Conservation (phyloP, 768 basidiomycete species). For the Boletus speciosus region DNA sequence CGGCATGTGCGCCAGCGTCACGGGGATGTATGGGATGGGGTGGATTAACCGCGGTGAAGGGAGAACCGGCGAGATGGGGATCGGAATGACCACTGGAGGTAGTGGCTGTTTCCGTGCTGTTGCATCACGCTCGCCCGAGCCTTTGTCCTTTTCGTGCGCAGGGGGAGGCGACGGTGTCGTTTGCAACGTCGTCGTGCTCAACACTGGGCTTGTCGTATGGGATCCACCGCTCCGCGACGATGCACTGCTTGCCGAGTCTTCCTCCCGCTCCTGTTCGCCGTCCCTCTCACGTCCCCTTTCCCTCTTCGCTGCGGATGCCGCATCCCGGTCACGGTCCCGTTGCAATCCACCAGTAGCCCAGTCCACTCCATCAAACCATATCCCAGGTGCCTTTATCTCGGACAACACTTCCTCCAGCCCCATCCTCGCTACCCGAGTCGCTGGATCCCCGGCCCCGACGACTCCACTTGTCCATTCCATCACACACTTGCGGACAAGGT, state of each 20-base stretch:
- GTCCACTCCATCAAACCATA: conserved; percentile 74
- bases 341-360: conserved; percentile 40
- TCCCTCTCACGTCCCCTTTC: conserved; percentile 33
- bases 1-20: conserved; percentile 51
- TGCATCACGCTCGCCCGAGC: conserved; percentile 22
- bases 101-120: conserved; percentile 17
- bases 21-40: conserved; percentile 68
- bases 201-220: conserved; percentile 65
- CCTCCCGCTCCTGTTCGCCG: conserved; percentile 34
- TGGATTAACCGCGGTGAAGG: conserved; percentile 57
- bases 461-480: conserved; percentile 55
- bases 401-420: conserved; percentile 55
- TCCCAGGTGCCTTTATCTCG: conserved; percentile 51
- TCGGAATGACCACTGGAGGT: conserved; percentile 32
- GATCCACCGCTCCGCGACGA: conserved; percentile 51
- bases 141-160: conserved; percentile 34
- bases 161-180: conserved; percentile 80
- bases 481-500: conserved; percentile 62
- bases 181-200: conserved; percentile 69
- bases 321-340: conserved; percentile 38
- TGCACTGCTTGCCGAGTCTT: conserved; percentile 45
- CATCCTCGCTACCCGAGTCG: conserved; percentile 53
- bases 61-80: conserved; percentile 57
- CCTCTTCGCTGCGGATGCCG: conserved; percentile 15
- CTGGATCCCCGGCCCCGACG: conserved; percentile 46